Evolutionary conservation across 2,329 filamentous ascomycete species (phyloP).

Genomic region (Fusarium devonianum): DNA sequence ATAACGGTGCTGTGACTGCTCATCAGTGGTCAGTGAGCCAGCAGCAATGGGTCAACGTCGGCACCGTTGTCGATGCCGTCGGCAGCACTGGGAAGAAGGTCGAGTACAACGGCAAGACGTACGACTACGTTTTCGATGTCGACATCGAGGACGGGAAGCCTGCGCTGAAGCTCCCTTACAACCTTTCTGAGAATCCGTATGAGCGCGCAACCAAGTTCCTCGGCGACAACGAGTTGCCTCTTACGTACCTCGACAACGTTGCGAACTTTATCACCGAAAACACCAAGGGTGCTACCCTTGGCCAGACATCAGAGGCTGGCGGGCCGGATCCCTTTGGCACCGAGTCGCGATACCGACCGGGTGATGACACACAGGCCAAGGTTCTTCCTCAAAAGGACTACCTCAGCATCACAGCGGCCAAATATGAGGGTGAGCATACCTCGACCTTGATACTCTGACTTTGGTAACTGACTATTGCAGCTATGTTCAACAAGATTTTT

Average conservation of each 20-base stretch:
- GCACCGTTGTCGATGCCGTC: conserved; percentile 91
- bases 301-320: conserved; percentile 60
- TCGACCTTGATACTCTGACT: fast-evolving
- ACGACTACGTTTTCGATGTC: conserved; percentile 96
- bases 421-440: conserved; percentile 60
- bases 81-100: conserved; percentile 83
- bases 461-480: conserved; percentile 38
- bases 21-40: conserved; percentile 82
- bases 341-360: conserved; percentile 80
- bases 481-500: conserved; percentile 78
- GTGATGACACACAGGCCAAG: conserved; percentile 58
- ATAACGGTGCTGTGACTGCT: conserved; percentile 81
- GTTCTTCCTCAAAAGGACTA: conserved; percentile 81
- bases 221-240: conserved; percentile 84
- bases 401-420: conserved; percentile 77
- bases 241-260: conserved; percentile 88
- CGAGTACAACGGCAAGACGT: conserved; percentile 82
- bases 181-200: conserved; percentile 90
- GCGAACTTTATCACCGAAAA: conserved; percentile 92
- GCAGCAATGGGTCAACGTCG: conserved; percentile 83
- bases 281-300: conserved; percentile 85
- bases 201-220: conserved; percentile 92
- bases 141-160: conserved; percentile 96
- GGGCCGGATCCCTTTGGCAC: conserved; percentile 78
- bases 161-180: conserved; percentile 91